phyloP scores from a whole-genome alignment of 1,284 basidiomycete species.

The Inonotus obliquus region DNA sequence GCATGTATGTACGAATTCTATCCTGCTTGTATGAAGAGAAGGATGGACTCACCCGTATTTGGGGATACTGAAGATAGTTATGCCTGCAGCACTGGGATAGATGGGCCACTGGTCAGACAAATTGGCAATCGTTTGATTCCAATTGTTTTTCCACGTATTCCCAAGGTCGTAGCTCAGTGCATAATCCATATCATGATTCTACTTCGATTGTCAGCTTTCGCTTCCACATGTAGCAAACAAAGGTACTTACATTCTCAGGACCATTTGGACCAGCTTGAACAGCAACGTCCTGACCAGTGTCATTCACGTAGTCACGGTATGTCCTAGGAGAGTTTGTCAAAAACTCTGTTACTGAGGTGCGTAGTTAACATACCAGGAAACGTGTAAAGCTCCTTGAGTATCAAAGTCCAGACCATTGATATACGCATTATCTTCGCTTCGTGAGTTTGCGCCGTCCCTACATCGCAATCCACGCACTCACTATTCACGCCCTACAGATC shows the following conservation, averaged over 20 bases:
- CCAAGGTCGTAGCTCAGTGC: slow-evolving; percentile 34
- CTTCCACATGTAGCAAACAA: not conserved
- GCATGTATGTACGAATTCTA: not conserved
- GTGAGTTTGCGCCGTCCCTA: not conserved
- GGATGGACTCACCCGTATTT: slow-evolving; percentile 40
- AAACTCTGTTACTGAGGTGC: not conserved
- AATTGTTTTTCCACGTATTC: slow-evolving; percentile 34
- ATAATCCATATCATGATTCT: slow-evolving; percentile 43
- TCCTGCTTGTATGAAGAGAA: too few relatives aligned
- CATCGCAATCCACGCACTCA: slow-evolving; percentile 17
- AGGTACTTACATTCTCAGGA: slow-evolving; percentile 35
- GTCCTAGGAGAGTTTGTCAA: slow-evolving; percentile 28
- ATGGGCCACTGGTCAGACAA: slow-evolving; percentile 29
- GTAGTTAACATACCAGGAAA: slow-evolving; percentile 30
- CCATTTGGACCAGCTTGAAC: slow-evolving; percentile 43
- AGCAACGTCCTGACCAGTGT: slow-evolving; percentile 35
- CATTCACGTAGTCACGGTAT: slow-evolving; percentile 41
- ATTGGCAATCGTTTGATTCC: slow-evolving; percentile 34
- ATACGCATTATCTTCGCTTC: slow-evolving; percentile 35
- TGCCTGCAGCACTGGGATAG: slow-evolving; percentile 35
- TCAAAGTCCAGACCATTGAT: slow-evolving; percentile 43
- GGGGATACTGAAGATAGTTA: slow-evolving; percentile 37
- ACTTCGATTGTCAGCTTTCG: not conserved
- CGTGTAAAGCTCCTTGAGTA: slow-evolving; percentile 29
- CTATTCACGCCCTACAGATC: slow-evolving; percentile 33